Evolutionary conservation across 192 early-diverging fungal genomes (phyloP).

Genomic region (Umbelopsis vinacea): DNA sequence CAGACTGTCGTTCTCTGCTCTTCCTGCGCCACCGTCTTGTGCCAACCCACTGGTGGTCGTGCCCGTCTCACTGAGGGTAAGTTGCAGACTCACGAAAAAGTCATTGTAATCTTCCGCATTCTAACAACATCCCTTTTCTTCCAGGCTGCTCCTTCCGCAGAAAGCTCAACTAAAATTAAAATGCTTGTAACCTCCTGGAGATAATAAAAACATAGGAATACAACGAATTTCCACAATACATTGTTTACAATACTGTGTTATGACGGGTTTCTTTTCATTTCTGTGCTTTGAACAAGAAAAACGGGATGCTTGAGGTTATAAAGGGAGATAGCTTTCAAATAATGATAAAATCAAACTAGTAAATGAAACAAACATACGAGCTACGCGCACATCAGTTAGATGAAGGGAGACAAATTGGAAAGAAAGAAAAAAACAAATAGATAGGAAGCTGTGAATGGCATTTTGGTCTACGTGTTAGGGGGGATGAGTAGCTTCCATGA

Average conservation of each 20-base stretch:
- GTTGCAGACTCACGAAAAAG: background rate
- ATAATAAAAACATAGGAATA: slow-evolving; percentile 20
- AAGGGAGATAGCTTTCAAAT: too few species aligned
- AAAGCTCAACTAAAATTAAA: slow-evolving; percentile 43
- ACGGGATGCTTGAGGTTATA: too few species aligned
- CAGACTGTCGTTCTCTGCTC: slow-evolving; percentile 98
- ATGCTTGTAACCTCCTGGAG: slow-evolving; percentile 21
- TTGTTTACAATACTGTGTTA: background rate
- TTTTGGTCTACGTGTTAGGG: too few species aligned
- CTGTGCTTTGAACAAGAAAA: too few species aligned
- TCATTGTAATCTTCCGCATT: too few species aligned
- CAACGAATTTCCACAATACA: background rate
- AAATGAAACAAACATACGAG: background rate
- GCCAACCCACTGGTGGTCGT: slow-evolving; percentile 99
- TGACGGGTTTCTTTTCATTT: too few species aligned
- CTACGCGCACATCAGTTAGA: too few species aligned
- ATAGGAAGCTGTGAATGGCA: background rate
- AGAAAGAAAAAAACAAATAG: background rate
- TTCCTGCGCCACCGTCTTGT: slow-evolving; percentile 95
- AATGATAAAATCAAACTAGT: background rate
- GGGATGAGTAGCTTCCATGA: background rate
- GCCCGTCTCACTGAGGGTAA: slow-evolving; percentile 94
- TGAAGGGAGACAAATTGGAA: background rate
- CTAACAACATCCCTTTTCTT: background rate
- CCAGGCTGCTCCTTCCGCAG: slow-evolving; percentile 46